Evolutionary conservation across 805 yeast species (phyloP).

Genomic region (Blastobotrys mokoenaii): DNA sequence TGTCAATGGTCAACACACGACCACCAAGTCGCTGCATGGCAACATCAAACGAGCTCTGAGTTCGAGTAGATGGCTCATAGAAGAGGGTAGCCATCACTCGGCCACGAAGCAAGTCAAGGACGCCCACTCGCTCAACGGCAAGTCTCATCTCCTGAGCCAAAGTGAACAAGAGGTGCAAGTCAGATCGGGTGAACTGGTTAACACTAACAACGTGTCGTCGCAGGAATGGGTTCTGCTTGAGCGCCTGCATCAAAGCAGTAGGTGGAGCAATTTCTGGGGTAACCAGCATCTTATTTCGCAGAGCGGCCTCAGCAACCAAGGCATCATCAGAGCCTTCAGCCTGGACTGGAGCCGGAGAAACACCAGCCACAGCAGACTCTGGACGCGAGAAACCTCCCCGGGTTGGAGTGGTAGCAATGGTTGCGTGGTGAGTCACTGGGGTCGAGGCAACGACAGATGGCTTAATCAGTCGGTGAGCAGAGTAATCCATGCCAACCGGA

Average conservation of each 20-base stretch:
- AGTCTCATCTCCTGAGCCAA: conserved; percentile 98
- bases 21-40: conserved; percentile 99
- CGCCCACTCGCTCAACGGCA: conserved; percentile 94
- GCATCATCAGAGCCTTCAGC: conserved; percentile 21
- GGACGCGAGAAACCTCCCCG: conserved; percentile 1
- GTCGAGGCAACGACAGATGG: conserved; percentile 4
- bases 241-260: conserved; percentile 67
- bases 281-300: conserved; percentile 7
- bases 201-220: conserved; percentile 85
- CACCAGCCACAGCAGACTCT: conserved; percentile 16
- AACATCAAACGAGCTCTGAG: conserved; percentile 93
- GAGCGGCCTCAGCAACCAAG: conserved; percentile 8
- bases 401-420: background rate
- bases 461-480: conserved; percentile 15
- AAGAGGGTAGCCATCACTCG: conserved; percentile 89
- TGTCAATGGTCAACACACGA: conserved; percentile 80
- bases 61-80: conserved; percentile 97
- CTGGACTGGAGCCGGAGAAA: conserved; percentile 26
- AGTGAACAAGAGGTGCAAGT: conserved; percentile 85
- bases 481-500: conserved; percentile 55
- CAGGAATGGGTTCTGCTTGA: conserved; percentile 86
- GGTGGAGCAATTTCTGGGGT: conserved; percentile 35
- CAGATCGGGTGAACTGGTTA: conserved; percentile 76
- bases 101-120: conserved; percentile 81
- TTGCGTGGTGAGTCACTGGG: conserved; percentile 12